Base-by-base conservation (phyloP, 306 rosid genomes). In the Glycyrrhiza uralensis region DNA sequence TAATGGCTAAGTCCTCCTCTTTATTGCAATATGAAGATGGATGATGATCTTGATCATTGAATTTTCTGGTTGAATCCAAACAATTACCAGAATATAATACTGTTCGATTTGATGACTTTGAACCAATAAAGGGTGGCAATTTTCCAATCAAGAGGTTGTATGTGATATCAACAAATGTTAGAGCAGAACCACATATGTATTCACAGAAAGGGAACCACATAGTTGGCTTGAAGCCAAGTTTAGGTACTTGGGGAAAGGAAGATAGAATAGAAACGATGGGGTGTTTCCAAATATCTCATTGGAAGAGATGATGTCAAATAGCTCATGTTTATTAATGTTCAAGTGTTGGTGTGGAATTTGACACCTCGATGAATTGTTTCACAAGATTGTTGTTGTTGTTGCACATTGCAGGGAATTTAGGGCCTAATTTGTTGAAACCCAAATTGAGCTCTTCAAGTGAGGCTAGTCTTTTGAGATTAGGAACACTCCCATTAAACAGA, bases 131-230 rank as follows among this genome's bases (percentile, higher is more conserved):
- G 0, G 90, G 46, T 15, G 97, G 95, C 56, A 91, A 67, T 19
- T 84, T 86, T 42, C 98, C 98, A 10, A 79, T 61, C 67, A 91
- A 54, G 42, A 85, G 80, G 81, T 94, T 94, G 77, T 84, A 63
- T 18, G 98, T 91, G 71, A 94, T 69, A 52, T 94, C 94, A 17
- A 94, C 75, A 79, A 83, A 80, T 63, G 65, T 51, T 5, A 94
- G 86, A 81, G 80, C 51, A 2, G 75, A 45, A 32, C 70, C 66
- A 74, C 96, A 94, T 23, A 78, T 38, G 65, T 58, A 26, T 84
- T 86, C 72, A 44, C 0, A 1, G 92, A 69, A 64, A 91, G 74
- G n/a, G 77, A 82, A 7, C 98, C 97, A 18, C 58, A 87, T 7
- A 94, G 66, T 54, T 73, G 82, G 76, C 91, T 94, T 46, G 78